Conservation (phyloP, 1,139 yeast genomes). For the Suhomyces bokatorum region DNA sequence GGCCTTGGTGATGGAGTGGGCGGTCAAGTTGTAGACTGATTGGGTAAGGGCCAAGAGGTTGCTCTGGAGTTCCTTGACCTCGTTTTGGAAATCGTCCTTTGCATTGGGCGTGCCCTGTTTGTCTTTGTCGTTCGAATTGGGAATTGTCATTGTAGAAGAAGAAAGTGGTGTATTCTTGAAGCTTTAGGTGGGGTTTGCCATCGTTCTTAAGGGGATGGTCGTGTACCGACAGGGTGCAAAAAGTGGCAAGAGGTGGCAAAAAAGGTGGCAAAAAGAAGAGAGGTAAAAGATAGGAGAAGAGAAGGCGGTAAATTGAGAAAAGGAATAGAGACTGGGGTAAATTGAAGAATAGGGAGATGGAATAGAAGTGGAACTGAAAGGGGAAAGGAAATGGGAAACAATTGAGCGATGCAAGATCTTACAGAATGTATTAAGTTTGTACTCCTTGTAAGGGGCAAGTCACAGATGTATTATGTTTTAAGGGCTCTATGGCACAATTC, state of each 20-base stretch:
- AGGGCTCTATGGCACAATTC: too few relatives aligned
- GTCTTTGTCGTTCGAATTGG: neutral
- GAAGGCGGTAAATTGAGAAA: too few relatives aligned
- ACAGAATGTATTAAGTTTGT: too few relatives aligned
- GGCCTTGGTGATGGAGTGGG: constrained; percentile 21
- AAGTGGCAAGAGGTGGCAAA: neutral
- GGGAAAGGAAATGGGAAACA: too few relatives aligned
- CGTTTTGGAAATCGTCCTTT: constrained; percentile 21
- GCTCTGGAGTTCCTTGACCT: constrained; percentile 21
- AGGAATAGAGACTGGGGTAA: too few relatives aligned
- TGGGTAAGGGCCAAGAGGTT: constrained; percentile 20
- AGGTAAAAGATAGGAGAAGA: neutral
- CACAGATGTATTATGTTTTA: too few relatives aligned
- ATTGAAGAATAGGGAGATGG: too few relatives aligned
- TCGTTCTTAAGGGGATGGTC: constrained; percentile 3
- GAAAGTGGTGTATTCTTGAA: neutral
- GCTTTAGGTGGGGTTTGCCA: constrained; percentile 2
- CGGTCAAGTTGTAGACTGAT: constrained; percentile 24
- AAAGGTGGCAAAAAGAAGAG: neutral
- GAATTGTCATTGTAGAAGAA: neutral
- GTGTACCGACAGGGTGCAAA: constrained; percentile 3
- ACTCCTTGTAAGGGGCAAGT: too few relatives aligned
- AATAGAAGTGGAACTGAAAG: neutral
- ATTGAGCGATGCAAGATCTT: too few relatives aligned
- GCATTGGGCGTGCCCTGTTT: neutral